Evolutionary conservation across 192 early-diverging fungal species (phyloP).

Genomic region (Coemansia aciculifera): DNA sequence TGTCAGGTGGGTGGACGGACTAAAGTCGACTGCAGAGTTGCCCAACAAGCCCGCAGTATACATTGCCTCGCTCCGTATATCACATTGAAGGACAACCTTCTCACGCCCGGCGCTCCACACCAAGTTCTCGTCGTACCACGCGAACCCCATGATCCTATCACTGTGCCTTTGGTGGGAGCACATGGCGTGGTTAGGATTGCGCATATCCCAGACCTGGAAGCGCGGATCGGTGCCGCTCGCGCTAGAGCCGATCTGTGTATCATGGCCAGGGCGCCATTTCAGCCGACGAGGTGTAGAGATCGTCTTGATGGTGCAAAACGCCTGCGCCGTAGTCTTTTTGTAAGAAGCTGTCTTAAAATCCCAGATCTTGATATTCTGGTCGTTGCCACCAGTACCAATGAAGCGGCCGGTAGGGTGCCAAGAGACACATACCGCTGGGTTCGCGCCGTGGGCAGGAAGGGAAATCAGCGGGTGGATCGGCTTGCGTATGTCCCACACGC

Average conservation of each 20-base stretch:
- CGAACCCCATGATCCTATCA: constrained; percentile 31
- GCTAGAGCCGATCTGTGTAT: constrained; percentile 52
- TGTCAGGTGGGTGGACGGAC: constrained; percentile 23
- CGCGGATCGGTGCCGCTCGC: constrained; percentile 25
- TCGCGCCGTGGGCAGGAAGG: constrained; percentile 29
- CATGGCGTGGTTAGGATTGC: constrained; percentile 47
- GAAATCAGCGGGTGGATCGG: not conserved
- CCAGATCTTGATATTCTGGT: constrained; percentile 51
- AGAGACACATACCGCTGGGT: constrained; percentile 32
- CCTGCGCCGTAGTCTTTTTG: constrained; percentile 25
- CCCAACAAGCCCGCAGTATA: constrained; percentile 33
- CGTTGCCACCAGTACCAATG: constrained; percentile 49
- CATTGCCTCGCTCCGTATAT: constrained; percentile 40
- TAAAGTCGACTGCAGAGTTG: constrained; percentile 30
- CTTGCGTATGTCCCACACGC: constrained; percentile 38
- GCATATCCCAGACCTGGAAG: constrained; percentile 55
- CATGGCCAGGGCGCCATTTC: constrained; percentile 54
- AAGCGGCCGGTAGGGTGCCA: constrained; percentile 55
- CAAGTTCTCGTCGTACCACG: constrained; percentile 48
- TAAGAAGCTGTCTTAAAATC: constrained; percentile 31
- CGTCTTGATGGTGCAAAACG: constrained; percentile 49
- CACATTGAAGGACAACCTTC: constrained; percentile 37
- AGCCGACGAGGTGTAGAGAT: constrained; percentile 25
- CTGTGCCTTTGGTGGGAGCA: constrained; percentile 48
- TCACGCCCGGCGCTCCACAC: constrained; percentile 42